A percentile compares a stretch with the other conserved stretches of the same genome.
Conservation (phyloP, 495 filamentous ascomycete genomes). For the Tetracladium marchalianum region DNA sequence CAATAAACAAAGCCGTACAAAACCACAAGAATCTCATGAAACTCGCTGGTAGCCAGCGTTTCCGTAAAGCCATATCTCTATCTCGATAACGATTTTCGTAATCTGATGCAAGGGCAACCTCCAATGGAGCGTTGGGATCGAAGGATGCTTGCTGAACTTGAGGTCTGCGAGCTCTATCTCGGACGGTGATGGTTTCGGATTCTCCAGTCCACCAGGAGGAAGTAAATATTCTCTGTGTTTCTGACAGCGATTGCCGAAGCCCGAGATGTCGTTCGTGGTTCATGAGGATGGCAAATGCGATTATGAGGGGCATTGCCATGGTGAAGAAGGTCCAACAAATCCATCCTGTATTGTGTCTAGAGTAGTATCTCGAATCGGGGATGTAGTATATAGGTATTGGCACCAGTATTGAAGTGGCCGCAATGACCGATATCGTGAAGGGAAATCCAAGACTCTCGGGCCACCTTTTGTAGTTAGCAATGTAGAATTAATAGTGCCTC, state of each 20-base stretch:
- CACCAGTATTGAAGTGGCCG: constrained; percentile 38
- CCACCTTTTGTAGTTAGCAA: constrained; percentile 31
- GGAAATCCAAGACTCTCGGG: constrained; percentile 48
- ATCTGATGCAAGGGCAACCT: constrained; percentile 14
- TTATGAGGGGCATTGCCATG: constrained; percentile 51
- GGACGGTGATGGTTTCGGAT: constrained; percentile 8
- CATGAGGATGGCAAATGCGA: constrained; percentile 49
- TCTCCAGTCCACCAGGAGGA: constrained; percentile 47
- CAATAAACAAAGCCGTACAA: constrained; percentile 47
- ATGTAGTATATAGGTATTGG: constrained; percentile 48
- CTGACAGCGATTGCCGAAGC: constrained; percentile 43
- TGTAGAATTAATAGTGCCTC: background rate
- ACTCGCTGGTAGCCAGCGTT: constrained; percentile 44
- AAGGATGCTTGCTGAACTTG: constrained; percentile 13
- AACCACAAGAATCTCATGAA: constrained; percentile 61
- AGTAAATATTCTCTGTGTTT: constrained; percentile 54
- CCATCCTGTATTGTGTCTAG: constrained; percentile 51
- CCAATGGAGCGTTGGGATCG: constrained; percentile 17
- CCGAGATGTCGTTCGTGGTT: constrained; percentile 46
- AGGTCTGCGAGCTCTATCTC: constrained; percentile 19
- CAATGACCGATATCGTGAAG: constrained; percentile 44
- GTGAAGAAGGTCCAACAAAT: constrained; percentile 53
- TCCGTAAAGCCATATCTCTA: constrained; percentile 15
- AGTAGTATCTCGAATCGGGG: constrained; percentile 35
- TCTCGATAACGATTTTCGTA: background rate